Base-by-base conservation (phyloP, 1,284 basidiomycete genomes). In the Exobasidium cylindrosporum region DNA sequence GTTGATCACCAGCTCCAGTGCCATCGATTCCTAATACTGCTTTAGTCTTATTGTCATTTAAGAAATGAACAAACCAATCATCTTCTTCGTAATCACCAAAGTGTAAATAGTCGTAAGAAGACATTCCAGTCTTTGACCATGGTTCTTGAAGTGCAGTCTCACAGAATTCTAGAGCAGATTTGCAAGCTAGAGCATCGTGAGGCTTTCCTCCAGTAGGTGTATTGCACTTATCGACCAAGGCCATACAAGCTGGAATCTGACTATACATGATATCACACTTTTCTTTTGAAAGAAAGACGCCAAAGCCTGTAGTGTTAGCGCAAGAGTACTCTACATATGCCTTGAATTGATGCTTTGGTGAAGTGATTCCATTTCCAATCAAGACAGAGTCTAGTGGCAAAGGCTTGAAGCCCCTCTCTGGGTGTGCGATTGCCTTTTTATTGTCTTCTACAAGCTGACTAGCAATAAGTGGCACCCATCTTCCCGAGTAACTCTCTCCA, bases 301-400 rank as follows among this genome's bases (percentile, higher is more conserved):
- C 65, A 28, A 60, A 54, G 11, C 72, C 74, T 28, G 69, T 69
- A 2, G 60, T 60, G 62, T 70, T 64, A 32, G 74, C 70, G 57
- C 77, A 79, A 1, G 77, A 70, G 40, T 76, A 79, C 32, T 73
- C 61, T 50, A 73, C 65, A 49, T 76, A 76, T 6, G 77, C 76
- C 4, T 67, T 68, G 64, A 66, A 77, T 58, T 76, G 73, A 57
- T 74, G 65, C 46, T 68, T 55, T 23, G 77, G 77, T 21, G 67
- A 70, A 26, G 77, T 78, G 63, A 78, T 71, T 4, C 77, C 77
- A 57, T 79, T 79, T n/a, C 77, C 77, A 57, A 79, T 79, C 53
- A 78, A 50, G 13, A 79, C 66, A 23, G 70, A 73, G 0, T 31
- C 52, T 11, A 77, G 64, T 2, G 77, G 74, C 31, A 79, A 58